Conservation (phyloP, 2,329 filamentous ascomycete species). For the Neodidymelliopsis sp. region DNA sequence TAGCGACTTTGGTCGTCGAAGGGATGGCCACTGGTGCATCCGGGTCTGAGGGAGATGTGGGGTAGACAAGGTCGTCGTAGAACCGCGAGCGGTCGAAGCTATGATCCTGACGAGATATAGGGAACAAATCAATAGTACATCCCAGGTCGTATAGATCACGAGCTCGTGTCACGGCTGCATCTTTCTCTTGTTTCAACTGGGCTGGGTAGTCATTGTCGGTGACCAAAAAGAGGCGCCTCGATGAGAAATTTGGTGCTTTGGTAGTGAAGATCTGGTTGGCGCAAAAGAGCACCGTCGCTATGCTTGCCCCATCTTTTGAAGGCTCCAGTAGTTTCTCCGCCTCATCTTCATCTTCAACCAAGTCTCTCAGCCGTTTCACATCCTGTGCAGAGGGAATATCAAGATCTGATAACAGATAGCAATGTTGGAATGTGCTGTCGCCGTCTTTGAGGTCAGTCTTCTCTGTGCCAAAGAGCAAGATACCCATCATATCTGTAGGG, state of each 20-base stretch:
- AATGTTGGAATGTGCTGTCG: constrained; percentile 79
- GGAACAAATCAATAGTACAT: constrained; percentile 90
- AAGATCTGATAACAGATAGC: constrained; percentile 88
- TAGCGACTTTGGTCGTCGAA: constrained; percentile 66
- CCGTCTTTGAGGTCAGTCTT: constrained; percentile 62
- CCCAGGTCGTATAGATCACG: constrained; percentile 96
- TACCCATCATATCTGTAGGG: constrained; percentile 96
- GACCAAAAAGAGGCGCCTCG: constrained; percentile 90
- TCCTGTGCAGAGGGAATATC: constrained; percentile 87
- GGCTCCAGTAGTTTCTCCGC: constrained; percentile 73
- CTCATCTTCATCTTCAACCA: constrained; percentile 82
- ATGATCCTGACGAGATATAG: constrained; percentile 75
- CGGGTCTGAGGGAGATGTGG: constrained; percentile 69
- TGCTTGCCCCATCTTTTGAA: constrained; percentile 72
- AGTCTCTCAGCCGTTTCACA: constrained; percentile 76
- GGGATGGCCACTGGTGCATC: constrained; percentile 66
- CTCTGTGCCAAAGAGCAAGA: constrained; percentile 89
- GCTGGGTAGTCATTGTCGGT: constrained; percentile 90
- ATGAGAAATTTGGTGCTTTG: constrained; percentile 92
- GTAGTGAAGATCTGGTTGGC: constrained; percentile 97
- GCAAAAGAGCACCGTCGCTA: constrained; percentile 91
- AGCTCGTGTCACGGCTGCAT: constrained; percentile 82
- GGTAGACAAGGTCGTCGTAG: constrained; percentile 96
- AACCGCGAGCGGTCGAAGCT: constrained; percentile 85
- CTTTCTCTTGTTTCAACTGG: constrained; percentile 73